phyloP scores from a whole-genome alignment of 2,329 filamentous ascomycete genomes.

The Xylaria sp. region DNA sequence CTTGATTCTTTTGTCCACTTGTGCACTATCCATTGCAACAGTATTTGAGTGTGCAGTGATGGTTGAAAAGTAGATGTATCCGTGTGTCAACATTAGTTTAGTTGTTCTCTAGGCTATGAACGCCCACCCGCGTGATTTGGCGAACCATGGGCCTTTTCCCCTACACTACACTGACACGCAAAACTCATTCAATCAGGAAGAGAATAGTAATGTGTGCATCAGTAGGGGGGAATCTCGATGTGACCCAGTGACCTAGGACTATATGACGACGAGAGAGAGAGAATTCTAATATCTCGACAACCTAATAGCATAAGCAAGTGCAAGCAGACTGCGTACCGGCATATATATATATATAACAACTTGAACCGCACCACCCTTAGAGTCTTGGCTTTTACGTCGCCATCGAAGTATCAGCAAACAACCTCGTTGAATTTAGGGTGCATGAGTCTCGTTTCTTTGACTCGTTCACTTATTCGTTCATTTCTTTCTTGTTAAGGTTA shows the following conservation, averaged over 20 bases:
- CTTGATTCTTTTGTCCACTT: slow-evolving; percentile 1
- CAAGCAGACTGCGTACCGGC: neutral
- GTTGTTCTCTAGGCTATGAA: neutral
- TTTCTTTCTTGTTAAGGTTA: neutral
- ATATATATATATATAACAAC: neutral
- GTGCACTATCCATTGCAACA: neutral
- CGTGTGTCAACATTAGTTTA: too few relatives aligned
- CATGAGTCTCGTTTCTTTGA: neutral
- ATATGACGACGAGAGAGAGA: neutral
- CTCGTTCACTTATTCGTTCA: neutral
- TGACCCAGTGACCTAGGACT: neutral
- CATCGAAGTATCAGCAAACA: neutral
- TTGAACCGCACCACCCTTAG: neutral
- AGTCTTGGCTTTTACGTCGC: neutral
- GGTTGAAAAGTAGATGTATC: neutral
- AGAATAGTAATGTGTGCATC: neutral
- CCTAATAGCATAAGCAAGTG: neutral
- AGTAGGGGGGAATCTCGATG: neutral
- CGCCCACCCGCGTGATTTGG: neutral
- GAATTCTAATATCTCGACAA: neutral
- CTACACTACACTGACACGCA: neutral
- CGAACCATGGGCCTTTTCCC: too few relatives aligned
- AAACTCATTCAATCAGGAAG: neutral
- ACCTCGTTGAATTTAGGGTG: neutral
- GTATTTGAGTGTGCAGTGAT: neutral